Conservation (phyloP, 176 grass and related monocot species). For the Otatea glauca region DNA sequence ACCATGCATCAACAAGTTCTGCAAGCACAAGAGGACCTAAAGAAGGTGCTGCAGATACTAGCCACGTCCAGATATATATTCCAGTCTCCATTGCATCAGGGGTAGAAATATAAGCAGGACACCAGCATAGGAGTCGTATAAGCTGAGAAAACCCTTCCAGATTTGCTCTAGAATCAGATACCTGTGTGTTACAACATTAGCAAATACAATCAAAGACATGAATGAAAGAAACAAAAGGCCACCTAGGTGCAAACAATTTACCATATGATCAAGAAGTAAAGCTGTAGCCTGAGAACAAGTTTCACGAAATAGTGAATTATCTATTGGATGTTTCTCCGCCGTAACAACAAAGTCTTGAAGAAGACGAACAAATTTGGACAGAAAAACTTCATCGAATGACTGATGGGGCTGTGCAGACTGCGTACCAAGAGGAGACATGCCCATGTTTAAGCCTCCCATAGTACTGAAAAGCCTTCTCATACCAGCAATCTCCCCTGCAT, state of each 20-base stretch:
- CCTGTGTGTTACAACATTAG: conserved; percentile 49
- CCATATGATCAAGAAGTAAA: conserved; percentile 90
- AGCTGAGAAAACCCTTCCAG: conserved; percentile 96
- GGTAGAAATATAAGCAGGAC: conserved; percentile 97
- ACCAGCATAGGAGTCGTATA: conserved; percentile 95
- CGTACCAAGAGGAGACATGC: conserved; percentile 53
- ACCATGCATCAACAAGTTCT: conserved; percentile 98
- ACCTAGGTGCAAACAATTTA: conserved; percentile 52
- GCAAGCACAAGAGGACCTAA: conserved; percentile 91
- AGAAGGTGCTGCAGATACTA: conserved; percentile 91
- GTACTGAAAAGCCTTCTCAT: conserved; percentile 97
- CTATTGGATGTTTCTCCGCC: conserved; percentile 84
- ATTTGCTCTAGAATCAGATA: conserved; percentile 74
- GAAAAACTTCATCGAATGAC: conserved; percentile 95
- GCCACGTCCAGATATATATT: conserved; percentile 99
- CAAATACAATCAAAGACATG: conserved; percentile 39
- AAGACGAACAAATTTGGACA: conserved; percentile 81
- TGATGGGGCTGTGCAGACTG: conserved; percentile 66
- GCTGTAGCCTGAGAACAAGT: conserved; percentile 98
- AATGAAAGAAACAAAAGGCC: conserved; percentile 10
- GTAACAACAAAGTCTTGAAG: conserved; percentile 93
- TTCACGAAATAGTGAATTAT: conserved; percentile 91
- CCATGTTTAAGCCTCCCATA: conserved; percentile 90
- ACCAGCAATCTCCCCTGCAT: conserved; percentile 97
- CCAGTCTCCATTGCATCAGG: conserved; percentile 98